Evolutionary conservation across 805 yeast species (phyloP).

Genomic region (Kluyveromyces aestuarii): DNA sequence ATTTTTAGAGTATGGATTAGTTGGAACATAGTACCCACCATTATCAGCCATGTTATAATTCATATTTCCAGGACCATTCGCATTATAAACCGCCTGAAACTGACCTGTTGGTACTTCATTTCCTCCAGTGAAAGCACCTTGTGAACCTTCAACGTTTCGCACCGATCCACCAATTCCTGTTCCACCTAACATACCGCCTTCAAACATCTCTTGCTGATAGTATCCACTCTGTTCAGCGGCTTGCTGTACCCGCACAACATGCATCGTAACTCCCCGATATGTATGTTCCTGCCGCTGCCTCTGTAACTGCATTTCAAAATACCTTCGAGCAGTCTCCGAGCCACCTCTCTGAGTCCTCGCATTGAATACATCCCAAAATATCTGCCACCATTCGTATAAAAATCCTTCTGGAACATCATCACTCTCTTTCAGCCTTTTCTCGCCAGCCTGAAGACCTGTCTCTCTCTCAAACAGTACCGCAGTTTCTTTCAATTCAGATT

Average conservation of each 20-base stretch:
- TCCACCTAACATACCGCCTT: constrained; percentile 4
- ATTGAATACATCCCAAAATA: constrained; percentile 88
- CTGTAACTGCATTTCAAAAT: constrained; percentile 52
- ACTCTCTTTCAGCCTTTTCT: constrained; percentile 19
- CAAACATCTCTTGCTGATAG: constrained; percentile 26
- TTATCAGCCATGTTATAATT: neutral
- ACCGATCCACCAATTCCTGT: no score
- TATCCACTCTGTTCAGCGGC: constrained; percentile 32
- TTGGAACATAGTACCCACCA: neutral
- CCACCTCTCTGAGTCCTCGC: constrained; percentile 65
- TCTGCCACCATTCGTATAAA: constrained; percentile 91
- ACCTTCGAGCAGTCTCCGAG: constrained; percentile 57
- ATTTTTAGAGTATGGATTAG: neutral
- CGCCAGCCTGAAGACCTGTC: constrained; percentile 44
- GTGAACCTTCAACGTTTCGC: neutral
- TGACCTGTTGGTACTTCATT: neutral
- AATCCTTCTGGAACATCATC: constrained; percentile 81
- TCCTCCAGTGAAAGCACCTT: neutral
- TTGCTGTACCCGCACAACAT: constrained; percentile 39
- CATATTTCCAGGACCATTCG: neutral
- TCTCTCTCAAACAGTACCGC: constrained; percentile 70
- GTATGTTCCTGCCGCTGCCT: constrained; percentile 54
- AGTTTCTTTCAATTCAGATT: constrained; percentile 60
- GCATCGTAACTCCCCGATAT: constrained; percentile 34
- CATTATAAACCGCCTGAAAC: neutral